Evolutionary conservation across 176 grass and related monocot genomes (phyloP), one percentile per base, ranked within the genome.

Genomic region (Thalia dealbata): DNA sequence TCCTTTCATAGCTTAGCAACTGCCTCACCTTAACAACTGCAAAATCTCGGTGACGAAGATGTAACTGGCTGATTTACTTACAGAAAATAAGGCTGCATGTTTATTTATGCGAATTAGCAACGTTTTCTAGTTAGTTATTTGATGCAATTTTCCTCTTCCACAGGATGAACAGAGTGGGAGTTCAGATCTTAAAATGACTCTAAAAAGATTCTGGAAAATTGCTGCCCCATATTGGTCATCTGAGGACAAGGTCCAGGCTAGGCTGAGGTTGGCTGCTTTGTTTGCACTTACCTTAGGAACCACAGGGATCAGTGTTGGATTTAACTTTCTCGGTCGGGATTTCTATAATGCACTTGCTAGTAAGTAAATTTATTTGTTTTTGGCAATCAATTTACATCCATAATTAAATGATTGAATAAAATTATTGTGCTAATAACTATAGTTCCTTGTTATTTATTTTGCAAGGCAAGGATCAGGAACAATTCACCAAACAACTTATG

Each of bases 281-380:
- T 97, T 97, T 84, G 78, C 95, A 43, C 83, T 91, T 50, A 99
- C 87, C 14, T 58, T 99, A 56, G 95, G 65, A 75, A 99, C 90
- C 2, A 91, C 95, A 30, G 95, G 95, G 58, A 99, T 99, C 69
- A 93, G 81, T 69, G 95, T 99, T 82, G 90, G 89, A 67, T 97
- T 97, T 63, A 97, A 82, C 73, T 97, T 97, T 82, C 81, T 97
- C 5, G 89, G 93, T 3, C 93, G 89, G 19, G 93, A 92, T 69
- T 97, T 97, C 82, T 97, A 97, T 66, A 97, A 97, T 69, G 84
- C 93, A 29, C 89, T 97, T 81, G 86, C 89, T 42, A 86, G 93
- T 97, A 78, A 82, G 84, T 78, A 26, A 28, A 5, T 2, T 7
- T 73, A 14, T 71, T 73, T 46, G 15, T 80, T 73, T 28, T 11